A percentile compares a stretch with the other conserved stretches of the same genome.
These are phyloP conservation scores for Trematosphaeria pertusa DNA, from an alignment of 2,329 filamentous ascomycete genomes.

Conservation along the genomic window DNA sequence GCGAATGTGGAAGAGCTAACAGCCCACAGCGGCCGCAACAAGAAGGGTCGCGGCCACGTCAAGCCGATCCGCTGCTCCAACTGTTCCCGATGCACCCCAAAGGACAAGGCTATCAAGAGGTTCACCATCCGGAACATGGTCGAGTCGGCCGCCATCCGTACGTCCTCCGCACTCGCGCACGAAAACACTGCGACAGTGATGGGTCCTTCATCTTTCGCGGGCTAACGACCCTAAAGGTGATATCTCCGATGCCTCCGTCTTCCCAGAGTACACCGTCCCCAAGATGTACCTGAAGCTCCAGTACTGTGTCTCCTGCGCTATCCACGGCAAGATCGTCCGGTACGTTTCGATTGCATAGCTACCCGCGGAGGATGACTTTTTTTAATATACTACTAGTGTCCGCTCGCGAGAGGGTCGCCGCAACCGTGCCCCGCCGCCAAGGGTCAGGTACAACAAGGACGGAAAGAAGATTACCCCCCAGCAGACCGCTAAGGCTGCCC, in stretches of 20 bases:
- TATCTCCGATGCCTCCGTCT: slow-evolving; percentile 99
- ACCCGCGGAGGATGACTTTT: slow-evolving; percentile 4
- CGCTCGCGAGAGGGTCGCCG: slow-evolving; percentile 95
- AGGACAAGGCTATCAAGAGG: slow-evolving; percentile 99
- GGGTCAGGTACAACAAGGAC: slow-evolving; percentile 99
- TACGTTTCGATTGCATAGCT: slow-evolving; percentile 66
- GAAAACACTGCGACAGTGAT: slow-evolving; percentile 1
- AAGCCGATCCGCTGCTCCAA: slow-evolving; percentile 97
- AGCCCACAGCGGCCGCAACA: slow-evolving; percentile 86
- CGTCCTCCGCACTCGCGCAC: slow-evolving; percentile 53
- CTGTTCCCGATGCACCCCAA: slow-evolving; percentile 84
- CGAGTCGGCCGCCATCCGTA: slow-evolving; percentile 99
- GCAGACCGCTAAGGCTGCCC: slow-evolving; percentile 70
- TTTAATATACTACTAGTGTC: too few relatives aligned
- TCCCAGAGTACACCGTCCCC: slow-evolving; percentile 98
- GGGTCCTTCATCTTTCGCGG: too few relatives aligned
- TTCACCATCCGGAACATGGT: slow-evolving; percentile 99
- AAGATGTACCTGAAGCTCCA: slow-evolving; percentile 99
- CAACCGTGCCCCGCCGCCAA: slow-evolving; percentile 97
- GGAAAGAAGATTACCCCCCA: slow-evolving; percentile 99
- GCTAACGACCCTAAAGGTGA: slow-evolving; percentile 72
- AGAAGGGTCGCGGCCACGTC: slow-evolving; percentile 99
- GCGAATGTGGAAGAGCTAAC: slow-evolving; percentile 43
- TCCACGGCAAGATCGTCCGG: slow-evolving; percentile 99
- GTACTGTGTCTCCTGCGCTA: slow-evolving; percentile 99